Evolutionary conservation across 306 rosid genomes (phyloP).

Genomic region (Coriaria nepalensis): DNA sequence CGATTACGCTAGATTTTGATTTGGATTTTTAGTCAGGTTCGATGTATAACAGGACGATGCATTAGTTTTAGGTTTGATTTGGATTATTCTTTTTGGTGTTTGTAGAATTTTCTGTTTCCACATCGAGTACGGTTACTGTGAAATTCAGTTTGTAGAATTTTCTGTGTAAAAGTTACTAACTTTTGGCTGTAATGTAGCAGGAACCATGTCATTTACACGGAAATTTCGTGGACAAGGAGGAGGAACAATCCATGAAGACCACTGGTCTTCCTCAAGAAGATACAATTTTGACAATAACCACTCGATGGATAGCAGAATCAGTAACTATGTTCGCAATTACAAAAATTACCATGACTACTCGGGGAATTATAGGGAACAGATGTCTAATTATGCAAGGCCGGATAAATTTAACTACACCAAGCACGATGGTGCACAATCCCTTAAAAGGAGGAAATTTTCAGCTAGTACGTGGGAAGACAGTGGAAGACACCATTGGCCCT

Average conservation of each 20-base stretch:
- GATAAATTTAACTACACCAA: constrained; percentile 27
- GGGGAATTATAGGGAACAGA: constrained; percentile 23
- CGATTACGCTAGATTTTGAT: too few relatives aligned
- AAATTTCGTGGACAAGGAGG: constrained; percentile 46
- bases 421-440: constrained; percentile 34
- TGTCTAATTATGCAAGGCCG: constrained; percentile 14
- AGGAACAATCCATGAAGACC: constrained; percentile 28
- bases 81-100: too few relatives aligned
- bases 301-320: constrained; percentile 46
- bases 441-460: constrained; percentile 65
- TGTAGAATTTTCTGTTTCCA: too few relatives aligned
- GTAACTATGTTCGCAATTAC: constrained; percentile 23
- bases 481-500: constrained; percentile 40
- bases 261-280: constrained; percentile 33
- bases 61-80: too few relatives aligned
- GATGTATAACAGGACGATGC: too few relatives aligned
- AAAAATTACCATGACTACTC: constrained; percentile 22
- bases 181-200: constrained; percentile 22
- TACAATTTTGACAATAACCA: constrained; percentile 21
- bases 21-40: too few relatives aligned
- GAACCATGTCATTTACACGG: constrained; percentile 48
- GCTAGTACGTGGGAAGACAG: constrained; percentile 50
- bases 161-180: neutral
- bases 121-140: too few relatives aligned
- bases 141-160: too few relatives aligned